A percentile compares a stretch with the other conserved stretches of the same genome.
These are phyloP conservation scores for Corylus americana DNA, from an alignment of 306 rosid genomes.

Conservation along the genomic window DNA sequence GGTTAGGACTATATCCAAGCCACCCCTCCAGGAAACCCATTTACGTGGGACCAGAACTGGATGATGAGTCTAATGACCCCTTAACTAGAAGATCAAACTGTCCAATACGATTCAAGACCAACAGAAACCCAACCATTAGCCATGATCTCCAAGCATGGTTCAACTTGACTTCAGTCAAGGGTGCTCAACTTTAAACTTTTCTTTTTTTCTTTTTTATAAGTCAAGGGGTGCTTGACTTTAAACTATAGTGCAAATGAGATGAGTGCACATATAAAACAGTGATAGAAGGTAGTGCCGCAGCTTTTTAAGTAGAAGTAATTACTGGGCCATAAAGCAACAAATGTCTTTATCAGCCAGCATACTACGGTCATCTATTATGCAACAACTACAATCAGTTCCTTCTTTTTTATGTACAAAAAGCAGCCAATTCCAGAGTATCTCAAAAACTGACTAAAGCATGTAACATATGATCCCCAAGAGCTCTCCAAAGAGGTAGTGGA, in stretches of 20 bases:
- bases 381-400: background rate
- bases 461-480: background rate
- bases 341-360: background rate
- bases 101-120: background rate
- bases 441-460: too few relatives aligned
- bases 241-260: background rate
- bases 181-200: too few relatives aligned
- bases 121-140: background rate
- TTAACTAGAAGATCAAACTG: background rate
- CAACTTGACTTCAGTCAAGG: background rate
- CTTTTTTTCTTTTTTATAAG: too few relatives aligned
- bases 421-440: background rate
- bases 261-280: background rate
- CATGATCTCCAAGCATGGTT: background rate
- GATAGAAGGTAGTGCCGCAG: background rate
- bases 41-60: background rate
- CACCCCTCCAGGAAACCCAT: background rate
- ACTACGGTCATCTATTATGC: background rate
- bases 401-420: background rate
- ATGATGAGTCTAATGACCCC: background rate
- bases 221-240: background rate
- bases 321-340: background rate
- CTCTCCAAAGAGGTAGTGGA: background rate
- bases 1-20: background rate
- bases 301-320: background rate